Evolutionary conservation across 768 basidiomycete species (phyloP).

Genomic region (Hydnum rufescens): DNA sequence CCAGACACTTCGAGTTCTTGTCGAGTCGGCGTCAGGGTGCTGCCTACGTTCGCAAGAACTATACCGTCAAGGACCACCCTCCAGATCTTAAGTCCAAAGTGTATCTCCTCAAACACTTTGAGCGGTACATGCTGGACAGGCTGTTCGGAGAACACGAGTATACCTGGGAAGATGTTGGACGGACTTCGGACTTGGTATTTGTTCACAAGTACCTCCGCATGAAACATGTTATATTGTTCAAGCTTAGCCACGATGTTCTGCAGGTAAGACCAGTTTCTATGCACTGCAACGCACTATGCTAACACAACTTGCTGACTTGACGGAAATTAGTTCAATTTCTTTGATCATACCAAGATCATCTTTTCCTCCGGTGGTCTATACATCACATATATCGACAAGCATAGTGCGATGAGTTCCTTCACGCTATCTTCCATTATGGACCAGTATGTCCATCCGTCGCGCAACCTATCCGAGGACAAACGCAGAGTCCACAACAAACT

Average conservation of each 20-base stretch:
- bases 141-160: constrained; percentile 73
- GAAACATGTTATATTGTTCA: constrained; percentile 95
- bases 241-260: constrained; percentile 85
- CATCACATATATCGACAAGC: constrained; percentile 83
- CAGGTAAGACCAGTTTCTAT: constrained; percentile 38
- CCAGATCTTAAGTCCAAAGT: constrained; percentile 78
- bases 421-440: constrained; percentile 53
- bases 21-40: constrained; percentile 40
- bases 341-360: constrained; percentile 90
- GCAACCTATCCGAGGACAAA: constrained; percentile 24
- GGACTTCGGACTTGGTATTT: constrained; percentile 80
- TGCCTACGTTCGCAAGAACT: constrained; percentile 51
- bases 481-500: constrained; percentile 43
- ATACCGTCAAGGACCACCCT: constrained; percentile 50
- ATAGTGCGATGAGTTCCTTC: constrained; percentile 57
- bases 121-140: constrained; percentile 82
- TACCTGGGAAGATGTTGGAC: constrained; percentile 46
- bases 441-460: constrained; percentile 22
- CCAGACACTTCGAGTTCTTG: constrained; percentile 79
- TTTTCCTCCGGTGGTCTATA: constrained; percentile 60
- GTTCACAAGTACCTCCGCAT: constrained; percentile 88
- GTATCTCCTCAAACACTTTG: constrained; percentile 84
- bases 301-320: constrained; percentile 1
- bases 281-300: not conserved
- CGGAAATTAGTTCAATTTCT: constrained; percentile 76